These are phyloP conservation scores for Populus euphratica DNA, from an alignment of 345 rosid genomes.

Conservation along the genomic window DNA sequence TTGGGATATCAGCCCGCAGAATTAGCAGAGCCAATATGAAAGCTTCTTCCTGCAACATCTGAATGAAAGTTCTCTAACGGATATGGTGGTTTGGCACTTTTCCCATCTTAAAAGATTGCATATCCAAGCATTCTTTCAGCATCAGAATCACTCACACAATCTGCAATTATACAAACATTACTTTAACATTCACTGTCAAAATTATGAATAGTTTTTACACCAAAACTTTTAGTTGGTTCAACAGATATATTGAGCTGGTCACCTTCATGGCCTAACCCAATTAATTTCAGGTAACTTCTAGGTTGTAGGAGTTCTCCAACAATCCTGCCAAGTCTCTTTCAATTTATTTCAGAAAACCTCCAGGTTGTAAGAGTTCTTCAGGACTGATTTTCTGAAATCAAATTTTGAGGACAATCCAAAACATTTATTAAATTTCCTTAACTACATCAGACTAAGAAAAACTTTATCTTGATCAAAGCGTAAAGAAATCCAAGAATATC, in stretches of 20 bases:
- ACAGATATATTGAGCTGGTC: not conserved
- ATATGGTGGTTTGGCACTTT: not conserved
- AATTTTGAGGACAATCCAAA: too few relatives aligned
- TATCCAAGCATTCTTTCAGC: not conserved
- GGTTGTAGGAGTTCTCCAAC: not conserved
- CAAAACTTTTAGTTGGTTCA: not conserved
- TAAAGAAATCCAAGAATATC: too few relatives aligned
- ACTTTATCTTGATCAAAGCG: too few relatives aligned
- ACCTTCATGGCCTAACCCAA: not conserved
- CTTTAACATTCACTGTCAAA: too few relatives aligned
- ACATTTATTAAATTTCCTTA: too few relatives aligned
- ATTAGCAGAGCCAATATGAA: not conserved
- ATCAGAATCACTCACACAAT: too few relatives aligned
- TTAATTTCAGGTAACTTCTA: not conserved
- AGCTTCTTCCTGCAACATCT: not conserved
- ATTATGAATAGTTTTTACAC: not conserved
- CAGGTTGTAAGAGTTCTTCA: too few relatives aligned
- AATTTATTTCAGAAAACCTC: not conserved
- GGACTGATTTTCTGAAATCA: too few relatives aligned
- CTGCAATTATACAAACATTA: too few relatives aligned
- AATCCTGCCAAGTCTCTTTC: not conserved
- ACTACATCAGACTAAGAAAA: too few relatives aligned
- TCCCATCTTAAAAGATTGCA: not conserved
- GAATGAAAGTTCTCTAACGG: not conserved
- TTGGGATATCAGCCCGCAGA: not conserved